Evolutionary conservation across 2,329 filamentous ascomycete species (phyloP).

Genomic region (Scytalidium lignicola): DNA sequence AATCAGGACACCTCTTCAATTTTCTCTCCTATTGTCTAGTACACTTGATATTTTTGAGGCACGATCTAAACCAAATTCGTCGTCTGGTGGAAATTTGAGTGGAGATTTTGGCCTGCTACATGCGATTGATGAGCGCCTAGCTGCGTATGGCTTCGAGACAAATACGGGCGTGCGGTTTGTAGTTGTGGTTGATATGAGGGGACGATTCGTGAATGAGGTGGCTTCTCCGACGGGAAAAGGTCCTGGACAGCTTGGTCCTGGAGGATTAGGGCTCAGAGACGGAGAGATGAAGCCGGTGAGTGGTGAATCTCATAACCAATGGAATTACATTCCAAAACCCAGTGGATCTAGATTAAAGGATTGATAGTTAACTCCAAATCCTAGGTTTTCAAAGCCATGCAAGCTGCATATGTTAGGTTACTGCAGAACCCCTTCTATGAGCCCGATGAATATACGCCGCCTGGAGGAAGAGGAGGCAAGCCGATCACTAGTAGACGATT

Average conservation of each 20-base stretch:
- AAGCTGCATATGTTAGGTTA: conserved; percentile 83
- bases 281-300: conserved; percentile 79
- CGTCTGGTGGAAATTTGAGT: conserved; percentile 47
- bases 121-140: conserved; percentile 86
- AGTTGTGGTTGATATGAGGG: conserved; percentile 85
- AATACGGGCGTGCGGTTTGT: conserved; percentile 93
- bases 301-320: conserved; percentile 7
- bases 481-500: conserved; percentile 81
- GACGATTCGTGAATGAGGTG: conserved; percentile 37
- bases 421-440: conserved; percentile 94
- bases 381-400: conserved; percentile 82
- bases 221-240: conserved; percentile 20
- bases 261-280: conserved; percentile 67
- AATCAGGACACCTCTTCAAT: conserved; percentile 74
- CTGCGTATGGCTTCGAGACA: conserved; percentile 93
- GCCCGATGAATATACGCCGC: conserved; percentile 74
- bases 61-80: conserved; percentile 65
- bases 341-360: neutral
- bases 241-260: conserved; percentile 29
- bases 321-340: neutral
- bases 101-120: conserved; percentile 91
- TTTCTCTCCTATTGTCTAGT: conserved; percentile 83
- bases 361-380: conserved; percentile 8
- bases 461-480: conserved; percentile 48
- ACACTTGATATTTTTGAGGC: conserved; percentile 93